Percentiles rank a stretch among this genome's conserved stretches.
phyloP scores from a whole-genome alignment of 192 early-diverging fungal genomes.

The Podila minutissima region DNA sequence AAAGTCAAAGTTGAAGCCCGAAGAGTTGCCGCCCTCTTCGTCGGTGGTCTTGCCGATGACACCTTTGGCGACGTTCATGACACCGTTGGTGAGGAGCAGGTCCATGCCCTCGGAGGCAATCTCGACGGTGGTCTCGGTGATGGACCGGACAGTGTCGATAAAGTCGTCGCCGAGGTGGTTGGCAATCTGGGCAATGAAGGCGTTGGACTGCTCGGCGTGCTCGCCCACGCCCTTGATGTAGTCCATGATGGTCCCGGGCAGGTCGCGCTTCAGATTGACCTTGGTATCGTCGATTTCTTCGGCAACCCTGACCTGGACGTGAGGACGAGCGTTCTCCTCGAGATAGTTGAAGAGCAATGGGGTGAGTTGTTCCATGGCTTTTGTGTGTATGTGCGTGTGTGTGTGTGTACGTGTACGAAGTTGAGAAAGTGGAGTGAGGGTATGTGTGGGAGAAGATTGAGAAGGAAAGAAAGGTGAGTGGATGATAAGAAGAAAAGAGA shows the following conservation, averaged over 20 bases:
- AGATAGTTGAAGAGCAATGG: constrained; percentile 36
- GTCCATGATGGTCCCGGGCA: constrained; percentile 32
- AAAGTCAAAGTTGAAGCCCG: constrained; percentile 46
- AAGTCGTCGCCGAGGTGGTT: constrained; percentile 27
- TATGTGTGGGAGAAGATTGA: constrained; percentile 2
- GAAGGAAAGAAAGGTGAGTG: constrained; percentile 8
- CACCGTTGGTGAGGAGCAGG: constrained; percentile 42
- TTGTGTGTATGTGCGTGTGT: background rate
- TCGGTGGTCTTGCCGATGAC: constrained; percentile 15
- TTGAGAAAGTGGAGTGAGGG: background rate
- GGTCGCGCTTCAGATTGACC: constrained; percentile 44
- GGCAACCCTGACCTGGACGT: constrained; percentile 34
- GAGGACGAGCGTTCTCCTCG: constrained; percentile 43
- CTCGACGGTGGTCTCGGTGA: constrained; percentile 34
- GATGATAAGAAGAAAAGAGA: constrained; percentile 15
- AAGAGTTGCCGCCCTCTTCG: constrained; percentile 13
- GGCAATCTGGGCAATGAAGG: constrained; percentile 24
- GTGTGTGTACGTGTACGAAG: background rate
- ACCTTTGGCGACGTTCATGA: constrained; percentile 41
- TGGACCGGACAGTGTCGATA: constrained; percentile 11
- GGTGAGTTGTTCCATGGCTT: constrained; percentile 27
- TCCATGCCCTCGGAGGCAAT: constrained; percentile 49
- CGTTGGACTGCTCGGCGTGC: constrained; percentile 1
- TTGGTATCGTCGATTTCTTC: constrained; percentile 47
- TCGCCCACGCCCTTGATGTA: constrained; percentile 11